These are phyloP conservation scores for Calcarisporium arbuscula DNA, from an alignment of 2,329 filamentous ascomycete species.

Conservation along the genomic window DNA sequence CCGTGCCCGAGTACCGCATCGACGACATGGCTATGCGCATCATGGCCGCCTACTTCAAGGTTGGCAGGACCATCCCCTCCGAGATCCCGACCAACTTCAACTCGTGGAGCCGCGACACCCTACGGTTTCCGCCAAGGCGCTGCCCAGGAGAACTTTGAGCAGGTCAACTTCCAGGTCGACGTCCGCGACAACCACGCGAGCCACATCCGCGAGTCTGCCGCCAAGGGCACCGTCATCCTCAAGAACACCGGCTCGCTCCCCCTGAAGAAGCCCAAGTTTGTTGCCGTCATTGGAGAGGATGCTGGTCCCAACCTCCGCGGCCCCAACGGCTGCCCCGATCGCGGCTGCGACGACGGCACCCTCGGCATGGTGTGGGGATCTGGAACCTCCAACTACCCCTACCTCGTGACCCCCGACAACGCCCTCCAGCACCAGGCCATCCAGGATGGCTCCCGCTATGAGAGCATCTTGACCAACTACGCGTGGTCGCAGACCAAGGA, in stretches of 20 bases:
- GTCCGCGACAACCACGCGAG: slow-evolving; percentile 69
- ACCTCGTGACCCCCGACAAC: slow-evolving; percentile 67
- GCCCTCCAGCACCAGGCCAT: slow-evolving; percentile 60
- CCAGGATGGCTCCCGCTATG: slow-evolving; percentile 51
- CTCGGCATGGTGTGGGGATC: slow-evolving; percentile 76
- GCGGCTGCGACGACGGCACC: slow-evolving; percentile 53
- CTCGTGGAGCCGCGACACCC: slow-evolving; percentile 76
- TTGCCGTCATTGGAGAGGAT: slow-evolving; percentile 77
- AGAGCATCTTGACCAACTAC: slow-evolving; percentile 63
- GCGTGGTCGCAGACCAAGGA: slow-evolving; percentile 53
- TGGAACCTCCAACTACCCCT: slow-evolving; percentile 67
- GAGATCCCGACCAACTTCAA: slow-evolving; percentile 68
- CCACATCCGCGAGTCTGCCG: slow-evolving; percentile 69
- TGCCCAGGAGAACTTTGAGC: slow-evolving; percentile 53
- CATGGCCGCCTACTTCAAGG: slow-evolving; percentile 64
- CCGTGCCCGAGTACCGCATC: slow-evolving; percentile 76
- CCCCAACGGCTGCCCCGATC: slow-evolving; percentile 71
- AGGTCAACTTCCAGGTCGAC: slow-evolving; percentile 76
- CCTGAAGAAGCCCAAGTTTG: slow-evolving; percentile 68
- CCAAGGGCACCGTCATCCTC: slow-evolving; percentile 77
- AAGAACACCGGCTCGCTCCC: slow-evolving; percentile 79
- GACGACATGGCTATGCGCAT: slow-evolving; percentile 91
- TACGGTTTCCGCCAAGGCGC: slow-evolving; percentile 62
- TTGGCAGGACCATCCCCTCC: slow-evolving; percentile 45
- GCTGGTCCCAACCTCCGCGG: slow-evolving; percentile 69